Evolutionary conservation across 2,329 filamentous ascomycete genomes (phyloP).

Genomic region (Arthroderma uncinatum): DNA sequence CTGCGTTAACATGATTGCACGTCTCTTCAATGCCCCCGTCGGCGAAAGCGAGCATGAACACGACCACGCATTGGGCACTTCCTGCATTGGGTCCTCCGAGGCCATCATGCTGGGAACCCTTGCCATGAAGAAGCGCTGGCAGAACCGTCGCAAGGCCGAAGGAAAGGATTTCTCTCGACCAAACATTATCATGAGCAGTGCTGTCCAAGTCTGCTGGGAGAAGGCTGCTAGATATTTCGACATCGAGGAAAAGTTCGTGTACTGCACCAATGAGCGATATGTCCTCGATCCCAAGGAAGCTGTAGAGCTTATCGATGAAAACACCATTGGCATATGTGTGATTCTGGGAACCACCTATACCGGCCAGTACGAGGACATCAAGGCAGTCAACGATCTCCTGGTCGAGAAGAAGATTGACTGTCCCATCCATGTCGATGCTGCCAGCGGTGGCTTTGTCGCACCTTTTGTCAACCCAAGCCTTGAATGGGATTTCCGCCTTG

Average conservation of each 20-base stretch:
- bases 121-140: conserved; percentile 94
- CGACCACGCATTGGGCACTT: conserved; percentile 67
- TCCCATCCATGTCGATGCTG: conserved; percentile 89
- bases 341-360: conserved; percentile 93
- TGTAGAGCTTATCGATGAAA: conserved; percentile 53
- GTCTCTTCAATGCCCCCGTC: conserved; percentile 70
- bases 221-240: conserved; percentile 86
- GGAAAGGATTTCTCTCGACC: conserved; percentile 71
- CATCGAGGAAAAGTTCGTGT: conserved; percentile 73
- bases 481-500: conserved; percentile 83
- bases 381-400: conserved; percentile 80
- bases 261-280: conserved; percentile 50
- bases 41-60: conserved; percentile 33
- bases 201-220: conserved; percentile 96
- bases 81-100: conserved; percentile 80
- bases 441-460: conserved; percentile 82
- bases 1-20: conserved; percentile 81
- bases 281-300: conserved; percentile 54
- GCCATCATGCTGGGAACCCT: conserved; percentile 45
- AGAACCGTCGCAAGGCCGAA: conserved; percentile 69
- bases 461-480: conserved; percentile 78
- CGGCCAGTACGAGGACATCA: conserved; percentile 88
- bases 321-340: conserved; percentile 79
- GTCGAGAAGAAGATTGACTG: conserved; percentile 62
- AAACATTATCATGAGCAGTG: conserved; percentile 91